A percentile compares a stretch with the other conserved stretches of the same genome.
phyloP scores from a whole-genome alignment of 148 eudicot species.

The Rhododendron griersonianum region DNA sequence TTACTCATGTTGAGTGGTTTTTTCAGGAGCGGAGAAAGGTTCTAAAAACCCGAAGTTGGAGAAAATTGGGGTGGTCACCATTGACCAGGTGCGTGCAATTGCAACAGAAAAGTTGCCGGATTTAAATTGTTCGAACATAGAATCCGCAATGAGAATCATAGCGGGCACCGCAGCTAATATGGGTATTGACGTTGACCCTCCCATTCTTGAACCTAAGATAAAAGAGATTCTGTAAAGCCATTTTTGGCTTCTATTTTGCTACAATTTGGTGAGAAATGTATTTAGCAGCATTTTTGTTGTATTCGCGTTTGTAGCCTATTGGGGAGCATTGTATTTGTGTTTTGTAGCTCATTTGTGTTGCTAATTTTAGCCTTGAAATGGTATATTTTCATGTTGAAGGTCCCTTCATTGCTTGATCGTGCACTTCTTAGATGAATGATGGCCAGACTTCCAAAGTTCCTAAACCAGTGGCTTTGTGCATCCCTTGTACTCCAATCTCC shows the following conservation, averaged over 20 bases:
- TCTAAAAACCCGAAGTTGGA: slow-evolving; percentile 75
- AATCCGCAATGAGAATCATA: slow-evolving; percentile 95
- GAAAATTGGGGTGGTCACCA: slow-evolving; percentile 81
- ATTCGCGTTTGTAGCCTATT: neutral
- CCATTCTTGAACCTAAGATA: slow-evolving; percentile 63
- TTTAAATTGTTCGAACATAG: slow-evolving; percentile 73
- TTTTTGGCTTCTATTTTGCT: neutral
- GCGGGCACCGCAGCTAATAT: slow-evolving; percentile 97
- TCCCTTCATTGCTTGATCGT: neutral
- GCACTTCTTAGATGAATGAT: neutral
- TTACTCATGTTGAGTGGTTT: neutral
- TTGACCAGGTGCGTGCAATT: slow-evolving; percentile 71
- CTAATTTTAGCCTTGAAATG: neutral
- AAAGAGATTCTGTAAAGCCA: slow-evolving; percentile 38
- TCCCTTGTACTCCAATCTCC: neutral
- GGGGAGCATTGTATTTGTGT: neutral
- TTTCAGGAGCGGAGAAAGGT: slow-evolving; percentile 87
- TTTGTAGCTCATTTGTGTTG: neutral
- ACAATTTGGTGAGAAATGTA: neutral
- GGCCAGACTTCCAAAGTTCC: neutral
- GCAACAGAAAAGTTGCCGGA: slow-evolving; percentile 92
- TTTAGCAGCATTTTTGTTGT: neutral
- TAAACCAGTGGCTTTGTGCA: neutral
- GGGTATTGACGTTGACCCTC: slow-evolving; percentile 94
- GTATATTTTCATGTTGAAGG: neutral